These are phyloP conservation scores for Heliamphora pulchella DNA, from an alignment of 179 eudicot genomes.

Conservation along the genomic window DNA sequence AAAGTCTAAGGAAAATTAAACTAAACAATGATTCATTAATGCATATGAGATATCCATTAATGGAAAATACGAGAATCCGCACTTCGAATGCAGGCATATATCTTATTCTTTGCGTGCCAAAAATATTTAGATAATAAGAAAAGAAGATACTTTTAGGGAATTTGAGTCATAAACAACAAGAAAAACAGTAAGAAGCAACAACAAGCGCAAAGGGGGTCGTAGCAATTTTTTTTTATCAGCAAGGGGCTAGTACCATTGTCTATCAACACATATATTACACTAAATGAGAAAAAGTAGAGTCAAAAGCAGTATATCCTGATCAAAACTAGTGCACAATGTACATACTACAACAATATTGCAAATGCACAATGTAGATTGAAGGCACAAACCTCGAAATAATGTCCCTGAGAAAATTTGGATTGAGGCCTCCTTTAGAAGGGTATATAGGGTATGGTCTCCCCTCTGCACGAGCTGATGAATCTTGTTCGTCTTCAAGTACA, in stretches of 20 bases:
- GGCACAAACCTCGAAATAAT: slow-evolving; percentile 54
- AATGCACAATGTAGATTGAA: not conserved
- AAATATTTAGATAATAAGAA: not conserved
- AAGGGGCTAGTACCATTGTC: not conserved
- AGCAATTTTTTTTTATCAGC: no score
- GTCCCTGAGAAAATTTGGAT: slow-evolving; percentile 61
- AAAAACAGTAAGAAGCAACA: slow-evolving; percentile 8
- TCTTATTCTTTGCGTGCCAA: slow-evolving; percentile 1
- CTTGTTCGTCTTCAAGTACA: slow-evolving; percentile 51
- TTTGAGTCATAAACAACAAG: slow-evolving; percentile 5
- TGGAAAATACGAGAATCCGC: no score
- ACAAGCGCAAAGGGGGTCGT: not conserved
- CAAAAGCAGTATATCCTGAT: not conserved
- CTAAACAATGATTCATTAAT: not conserved
- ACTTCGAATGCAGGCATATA: not conserved
- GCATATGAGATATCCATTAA: not conserved
- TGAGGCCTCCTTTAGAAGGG: slow-evolving; percentile 81
- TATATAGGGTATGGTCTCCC: slow-evolving; percentile 80
- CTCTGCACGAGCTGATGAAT: slow-evolving; percentile 38
- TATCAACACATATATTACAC: slow-evolving; percentile 4
- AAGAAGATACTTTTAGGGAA: not conserved
- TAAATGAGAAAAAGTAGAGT: not conserved
- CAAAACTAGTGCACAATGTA: not conserved
- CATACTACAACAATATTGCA: slow-evolving; percentile 6
- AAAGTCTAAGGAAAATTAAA: not conserved